phyloP scores from a whole-genome alignment of 805 yeast species.

The Schwanniomyces pseudopolymorphus region DNA sequence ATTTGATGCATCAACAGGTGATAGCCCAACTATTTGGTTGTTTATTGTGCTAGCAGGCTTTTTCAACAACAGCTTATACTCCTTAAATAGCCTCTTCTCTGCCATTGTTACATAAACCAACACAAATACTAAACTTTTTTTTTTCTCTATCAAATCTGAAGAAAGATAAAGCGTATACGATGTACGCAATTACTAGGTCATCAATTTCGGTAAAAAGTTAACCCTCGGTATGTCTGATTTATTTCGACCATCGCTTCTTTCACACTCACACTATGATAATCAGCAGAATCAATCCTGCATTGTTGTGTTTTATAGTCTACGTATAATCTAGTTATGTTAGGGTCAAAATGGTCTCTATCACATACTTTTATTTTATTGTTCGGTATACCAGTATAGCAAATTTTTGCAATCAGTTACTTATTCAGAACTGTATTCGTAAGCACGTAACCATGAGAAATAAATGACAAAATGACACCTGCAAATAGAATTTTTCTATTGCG shows the following conservation, averaged over 20 bases:
- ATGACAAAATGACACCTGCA: no score
- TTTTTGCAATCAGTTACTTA: no score
- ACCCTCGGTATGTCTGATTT: not conserved
- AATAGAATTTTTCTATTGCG: no score
- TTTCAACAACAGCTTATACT: constrained; percentile 31
- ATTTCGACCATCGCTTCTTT: not conserved
- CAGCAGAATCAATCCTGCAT: no score
- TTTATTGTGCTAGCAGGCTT: constrained; percentile 25
- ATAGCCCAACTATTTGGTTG: constrained; percentile 40
- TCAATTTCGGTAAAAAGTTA: not conserved
- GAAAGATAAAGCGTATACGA: not conserved
- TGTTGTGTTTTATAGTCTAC: no score
- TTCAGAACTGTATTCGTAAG: no score
- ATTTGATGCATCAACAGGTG: constrained; percentile 40
- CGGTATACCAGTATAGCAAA: no score
- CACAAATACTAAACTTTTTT: not conserved
- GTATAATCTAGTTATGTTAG: no score
- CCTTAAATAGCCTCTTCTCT: constrained; percentile 40
- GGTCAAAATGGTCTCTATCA: no score
- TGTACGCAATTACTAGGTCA: not conserved
- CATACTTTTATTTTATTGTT: no score
- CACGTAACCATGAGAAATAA: no score
- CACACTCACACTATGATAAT: no score
- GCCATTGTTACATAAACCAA: constrained; percentile 25
- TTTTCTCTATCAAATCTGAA: not conserved